These are phyloP conservation scores for Bocquillonia castaneifolia DNA, from an alignment of 441 rosid species.

Conservation along the genomic window DNA sequence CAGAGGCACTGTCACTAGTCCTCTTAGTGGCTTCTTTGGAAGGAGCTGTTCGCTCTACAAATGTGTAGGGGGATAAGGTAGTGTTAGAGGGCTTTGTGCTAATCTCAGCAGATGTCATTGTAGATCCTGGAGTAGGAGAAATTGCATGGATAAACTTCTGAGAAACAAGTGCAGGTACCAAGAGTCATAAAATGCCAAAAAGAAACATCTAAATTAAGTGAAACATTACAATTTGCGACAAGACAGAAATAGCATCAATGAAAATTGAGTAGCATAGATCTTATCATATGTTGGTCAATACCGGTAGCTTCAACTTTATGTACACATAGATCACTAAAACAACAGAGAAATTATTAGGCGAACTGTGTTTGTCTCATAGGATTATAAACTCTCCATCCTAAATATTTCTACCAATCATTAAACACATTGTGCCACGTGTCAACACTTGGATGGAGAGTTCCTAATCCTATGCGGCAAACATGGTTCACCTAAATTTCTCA, in stretches of 20 bases:
- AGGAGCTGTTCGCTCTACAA: conserved; percentile 37
- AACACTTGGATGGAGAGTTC: no score
- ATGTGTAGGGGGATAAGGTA: conserved; percentile 62
- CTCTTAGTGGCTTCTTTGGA: conserved; percentile 51
- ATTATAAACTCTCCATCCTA: no score
- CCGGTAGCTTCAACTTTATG: background rate
- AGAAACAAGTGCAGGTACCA: conserved; percentile 20
- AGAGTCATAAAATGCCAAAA: conserved; percentile 19
- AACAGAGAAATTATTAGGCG: no score
- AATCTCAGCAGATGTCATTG: conserved; percentile 76
- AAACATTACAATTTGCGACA: background rate
- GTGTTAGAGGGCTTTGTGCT: conserved; percentile 62
- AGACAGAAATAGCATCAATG: background rate
- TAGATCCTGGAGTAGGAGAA: conserved; percentile 75
- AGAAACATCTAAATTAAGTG: conserved; percentile 10
- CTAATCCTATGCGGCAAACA: no score
- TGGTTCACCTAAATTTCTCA: no score
- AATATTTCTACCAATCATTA: no score
- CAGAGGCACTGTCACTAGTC: conserved; percentile 38
- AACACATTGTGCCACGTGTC: no score
- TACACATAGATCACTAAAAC: background rate
- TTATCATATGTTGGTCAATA: background rate
- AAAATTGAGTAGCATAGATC: background rate
- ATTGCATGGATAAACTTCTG: conserved; percentile 95
- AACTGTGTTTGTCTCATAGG: no score